Conservation (phyloP, 148 eudicot genomes). For the Heliamphora exappendiculata region DNA sequence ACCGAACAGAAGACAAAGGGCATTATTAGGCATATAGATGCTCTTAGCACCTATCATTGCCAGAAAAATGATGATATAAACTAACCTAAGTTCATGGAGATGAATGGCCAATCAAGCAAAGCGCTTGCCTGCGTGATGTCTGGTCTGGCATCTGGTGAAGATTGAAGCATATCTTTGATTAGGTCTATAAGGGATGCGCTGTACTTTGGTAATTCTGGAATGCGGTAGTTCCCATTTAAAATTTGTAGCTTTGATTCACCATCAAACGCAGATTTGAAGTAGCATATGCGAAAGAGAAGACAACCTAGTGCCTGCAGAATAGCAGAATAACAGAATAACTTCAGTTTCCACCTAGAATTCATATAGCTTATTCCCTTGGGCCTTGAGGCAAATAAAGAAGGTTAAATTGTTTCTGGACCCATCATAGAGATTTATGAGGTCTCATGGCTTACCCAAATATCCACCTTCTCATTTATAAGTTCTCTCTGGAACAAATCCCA, state of each 20-base stretch:
- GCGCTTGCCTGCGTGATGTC: conserved; percentile 99
- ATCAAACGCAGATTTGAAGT: conserved; percentile 95
- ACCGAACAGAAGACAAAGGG: conserved; percentile 13
- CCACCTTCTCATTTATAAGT: conserved; percentile 89
- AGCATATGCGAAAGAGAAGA: conserved; percentile 87
- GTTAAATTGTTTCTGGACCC: not conserved
- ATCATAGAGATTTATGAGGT: not conserved
- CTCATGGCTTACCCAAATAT: conserved; percentile 81
- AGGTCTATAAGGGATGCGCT: conserved; percentile 59
- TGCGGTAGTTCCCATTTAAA: conserved; percentile 91
- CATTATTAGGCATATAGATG: conserved; percentile 14
- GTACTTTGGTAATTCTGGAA: conserved; percentile 90
- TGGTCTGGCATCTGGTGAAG: conserved; percentile 92
- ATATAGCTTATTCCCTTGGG: not conserved
- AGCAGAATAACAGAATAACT: conserved; percentile 8
- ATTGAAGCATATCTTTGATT: conserved; percentile 81
- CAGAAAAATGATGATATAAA: conserved; percentile 38
- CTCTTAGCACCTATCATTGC: conserved; percentile 28
- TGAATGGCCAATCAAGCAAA: conserved; percentile 81
- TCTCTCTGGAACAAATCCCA: conserved; percentile 91
- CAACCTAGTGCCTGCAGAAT: conserved; percentile 86
- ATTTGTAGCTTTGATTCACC: conserved; percentile 98
- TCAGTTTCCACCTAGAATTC: not conserved
- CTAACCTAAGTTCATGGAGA: conserved; percentile 75
- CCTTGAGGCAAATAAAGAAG: not conserved